Conservation (phyloP, 1,139 yeast genomes). For the Nakaseomyces glabratus region DNA sequence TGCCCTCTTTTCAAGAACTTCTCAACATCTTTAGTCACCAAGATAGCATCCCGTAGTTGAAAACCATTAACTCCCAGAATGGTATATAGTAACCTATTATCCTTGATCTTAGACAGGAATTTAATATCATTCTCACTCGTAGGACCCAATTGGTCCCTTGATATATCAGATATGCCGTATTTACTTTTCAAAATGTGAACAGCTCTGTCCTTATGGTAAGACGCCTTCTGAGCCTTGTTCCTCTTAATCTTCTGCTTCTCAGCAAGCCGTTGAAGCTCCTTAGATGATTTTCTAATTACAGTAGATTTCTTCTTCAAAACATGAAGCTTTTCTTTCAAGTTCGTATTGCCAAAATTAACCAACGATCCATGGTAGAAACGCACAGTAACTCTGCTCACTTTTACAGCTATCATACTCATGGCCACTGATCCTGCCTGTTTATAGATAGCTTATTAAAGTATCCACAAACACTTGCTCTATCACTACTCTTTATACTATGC, state of each 20-base stretch:
- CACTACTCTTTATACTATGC: too few relatives aligned
- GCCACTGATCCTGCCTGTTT: too few relatives aligned
- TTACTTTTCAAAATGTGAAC: conserved; percentile 19
- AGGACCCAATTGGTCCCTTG: conserved; percentile 30
- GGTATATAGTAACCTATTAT: conserved; percentile 40
- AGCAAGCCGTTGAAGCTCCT: conserved; percentile 16
- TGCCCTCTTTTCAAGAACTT: conserved; percentile 44
- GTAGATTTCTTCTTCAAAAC: conserved; percentile 15
- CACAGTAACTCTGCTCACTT: too few relatives aligned
- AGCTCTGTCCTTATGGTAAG: conserved; percentile 26
- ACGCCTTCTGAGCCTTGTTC: conserved; percentile 23
- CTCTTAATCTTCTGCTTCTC: conserved; percentile 14
- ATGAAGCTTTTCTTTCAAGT: conserved; percentile 19
- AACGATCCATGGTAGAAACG: too few relatives aligned
- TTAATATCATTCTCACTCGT: conserved; percentile 29
- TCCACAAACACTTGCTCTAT: too few relatives aligned
- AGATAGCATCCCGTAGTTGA: conserved; percentile 47
- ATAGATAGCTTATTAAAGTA: too few relatives aligned
- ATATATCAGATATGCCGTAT: conserved; percentile 16
- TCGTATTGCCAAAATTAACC: conserved; percentile 15
- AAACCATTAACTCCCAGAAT: conserved; percentile 50
- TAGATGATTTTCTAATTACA: conserved; percentile 15
- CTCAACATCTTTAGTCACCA: conserved; percentile 45
- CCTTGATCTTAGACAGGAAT: conserved; percentile 29
- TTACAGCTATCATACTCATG: too few relatives aligned